Evolutionary conservation across 352 stramenopile genomes (phyloP), one percentile per base, ranked within the genome.

Genomic region (Pythium monospermum): DNA sequence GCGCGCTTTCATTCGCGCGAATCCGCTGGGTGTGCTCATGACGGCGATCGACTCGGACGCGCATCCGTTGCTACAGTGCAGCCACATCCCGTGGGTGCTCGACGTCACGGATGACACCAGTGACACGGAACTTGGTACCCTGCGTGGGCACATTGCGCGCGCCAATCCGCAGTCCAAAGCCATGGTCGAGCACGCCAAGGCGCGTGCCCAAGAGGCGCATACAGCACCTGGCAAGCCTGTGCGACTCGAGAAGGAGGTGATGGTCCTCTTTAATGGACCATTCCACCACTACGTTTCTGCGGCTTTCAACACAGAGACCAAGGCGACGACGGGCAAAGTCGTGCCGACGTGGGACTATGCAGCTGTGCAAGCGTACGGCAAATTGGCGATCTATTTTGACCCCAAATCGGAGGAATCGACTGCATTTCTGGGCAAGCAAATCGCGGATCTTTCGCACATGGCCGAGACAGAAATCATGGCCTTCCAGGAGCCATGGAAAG

Each of bases 321-420:
- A 65, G 31, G 37, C 48, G 22, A 33, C 50, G 35, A 65, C 57
- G 27, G 45, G 45, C 21, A 65, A 65, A 46, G 57, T 65, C 35
- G 57, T 65, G 12, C 57, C 57, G 38, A 65, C 57, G 31, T 65
- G 57, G 57, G 47, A 65, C 41, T 65, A 65, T 25, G 43, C 44
- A 11, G 49, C 45, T 4, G 57, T 65, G 0, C 50, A 65, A 41
- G 57, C 52, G 26, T 49, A 59, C 35, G 57, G 57, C 33, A 47
- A 40, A 2, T 26, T 51, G 6, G 52, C 50, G 0, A 22, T 59
- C 22, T 56, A 59, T n/a, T 61, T 41, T 6, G 46, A 60, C 37
- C 38, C 44, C 19, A 53, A 55, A 19, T 53, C 40, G 1, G 37
- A 47, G 32, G 21, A 21, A 10, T 51, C 53, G 32, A 12, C 45